phyloP scores from a whole-genome alignment of 371 early-diverging fungal species.

The Apophysomyces sp. region DNA sequence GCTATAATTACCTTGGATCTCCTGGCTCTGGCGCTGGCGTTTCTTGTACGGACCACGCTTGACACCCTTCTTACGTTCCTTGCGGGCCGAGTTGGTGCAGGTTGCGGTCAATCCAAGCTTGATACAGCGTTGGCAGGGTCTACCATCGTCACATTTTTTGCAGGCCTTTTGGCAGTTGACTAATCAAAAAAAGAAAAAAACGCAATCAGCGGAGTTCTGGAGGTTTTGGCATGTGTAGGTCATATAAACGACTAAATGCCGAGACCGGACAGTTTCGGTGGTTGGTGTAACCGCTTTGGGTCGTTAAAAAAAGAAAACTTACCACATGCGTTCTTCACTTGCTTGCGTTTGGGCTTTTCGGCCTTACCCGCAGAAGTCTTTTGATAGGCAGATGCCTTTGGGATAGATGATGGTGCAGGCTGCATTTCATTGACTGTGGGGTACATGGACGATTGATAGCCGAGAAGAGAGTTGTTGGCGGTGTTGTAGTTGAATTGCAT shows the following conservation, averaged over 20 bases:
- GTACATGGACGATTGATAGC: not conserved
- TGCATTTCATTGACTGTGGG: not conserved
- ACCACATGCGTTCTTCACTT: slow-evolving; percentile 86
- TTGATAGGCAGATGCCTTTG: not conserved
- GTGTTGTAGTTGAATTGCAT: not conserved
- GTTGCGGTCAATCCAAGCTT: slow-evolving; percentile 65
- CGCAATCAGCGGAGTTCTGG: not conserved
- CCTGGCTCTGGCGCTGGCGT: slow-evolving; percentile 15
- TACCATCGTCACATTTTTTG: slow-evolving; percentile 84
- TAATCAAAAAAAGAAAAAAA: slow-evolving; percentile 7
- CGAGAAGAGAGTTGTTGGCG: not conserved
- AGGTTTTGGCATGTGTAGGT: not conserved
- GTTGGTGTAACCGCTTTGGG: not conserved
- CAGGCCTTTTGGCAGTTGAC: slow-evolving; percentile 88
- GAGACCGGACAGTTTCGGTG: not conserved
- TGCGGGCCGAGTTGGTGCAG: slow-evolving; percentile 77
- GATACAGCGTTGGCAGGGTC: slow-evolving; percentile 83
- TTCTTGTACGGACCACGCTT: slow-evolving; percentile 79
- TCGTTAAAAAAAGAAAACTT: slow-evolving; percentile 16
- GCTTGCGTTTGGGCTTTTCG: slow-evolving; percentile 52
- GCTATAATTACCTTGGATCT: not conserved
- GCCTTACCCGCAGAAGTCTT: not conserved
- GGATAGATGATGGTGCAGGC: not conserved
- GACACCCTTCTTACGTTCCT: slow-evolving; percentile 76
- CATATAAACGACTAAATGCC: not conserved